Base-by-base conservation (phyloP, 2,329 filamentous ascomycete genomes). In the Sordariomycetes sp. region DNA sequence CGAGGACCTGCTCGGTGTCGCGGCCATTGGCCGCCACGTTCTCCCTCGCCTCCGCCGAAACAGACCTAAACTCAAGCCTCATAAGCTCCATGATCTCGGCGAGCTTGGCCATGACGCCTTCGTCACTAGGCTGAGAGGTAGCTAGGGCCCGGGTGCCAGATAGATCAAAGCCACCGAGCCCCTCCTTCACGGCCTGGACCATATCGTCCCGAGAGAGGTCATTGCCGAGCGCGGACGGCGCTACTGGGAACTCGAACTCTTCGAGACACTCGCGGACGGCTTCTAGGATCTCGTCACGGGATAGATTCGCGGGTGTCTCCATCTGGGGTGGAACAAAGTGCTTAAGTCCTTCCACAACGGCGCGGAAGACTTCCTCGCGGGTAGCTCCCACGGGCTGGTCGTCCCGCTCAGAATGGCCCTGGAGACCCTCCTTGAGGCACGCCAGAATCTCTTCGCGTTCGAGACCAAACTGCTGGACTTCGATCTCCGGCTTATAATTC, bases 401-500 rank as follows among this genome's bases (percentile, higher is more conserved):
- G n/a, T 76, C 72, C 20, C 69, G 74, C 16, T 79, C 77, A 1
- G 79, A 79, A 67, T 94, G 91, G 53, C 90, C 84, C 63, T 89
- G 85, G 0, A 97, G 79, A 0, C 93, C 93, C 73, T 97, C 88
- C 64, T 89, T 86, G 28, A 97, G 79, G 63, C 91, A 96, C 46
- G 88, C 85, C 16, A 97, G 77, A 54, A 97, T 88, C 67, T 97
- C 93, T 14, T 97, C 90, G 5, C 90, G 82, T 69, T 96, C 93
- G 1, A 97, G 77, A 1, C 92, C 93, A 61, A 95, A 88, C 65
- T 96, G 90, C 65, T 96, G 88, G 4, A 96, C 80, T 64, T 96
- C 87, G 55, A 96, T 90, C 65, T 97, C 90, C 1, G 93, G 93
- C 72, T 96, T 96, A 73, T 96, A 96, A 58, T 86, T 89, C 68